Conservation (phyloP, 148 eudicot species). For the Rhododendron vialii region DNA sequence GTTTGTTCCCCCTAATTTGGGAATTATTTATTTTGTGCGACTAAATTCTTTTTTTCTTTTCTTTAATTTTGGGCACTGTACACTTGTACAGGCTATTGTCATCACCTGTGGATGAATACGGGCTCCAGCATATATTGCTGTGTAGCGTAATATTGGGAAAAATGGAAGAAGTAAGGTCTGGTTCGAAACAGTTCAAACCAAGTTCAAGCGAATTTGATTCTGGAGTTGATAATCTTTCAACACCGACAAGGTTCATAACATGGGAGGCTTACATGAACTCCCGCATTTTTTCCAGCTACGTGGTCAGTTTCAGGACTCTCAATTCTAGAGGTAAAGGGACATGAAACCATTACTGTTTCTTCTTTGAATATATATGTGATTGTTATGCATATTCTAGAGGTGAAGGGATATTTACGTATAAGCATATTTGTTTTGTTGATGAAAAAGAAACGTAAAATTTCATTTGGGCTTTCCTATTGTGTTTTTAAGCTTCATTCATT, state of each 20-base stretch:
- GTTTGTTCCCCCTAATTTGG: no score
- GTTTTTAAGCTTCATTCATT: not conserved
- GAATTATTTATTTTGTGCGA: no score
- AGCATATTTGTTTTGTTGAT: not conserved
- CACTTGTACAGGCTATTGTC: no score
- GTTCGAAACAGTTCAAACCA: not conserved
- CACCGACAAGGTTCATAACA: not conserved
- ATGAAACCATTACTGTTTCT: no score
- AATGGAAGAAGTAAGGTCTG: not conserved
- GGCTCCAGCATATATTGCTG: no score
- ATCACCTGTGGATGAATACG: no score
- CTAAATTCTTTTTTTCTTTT: no score
- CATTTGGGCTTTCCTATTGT: not conserved
- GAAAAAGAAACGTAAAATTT: not conserved
- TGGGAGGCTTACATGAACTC: not conserved
- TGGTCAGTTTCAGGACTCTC: not conserved
- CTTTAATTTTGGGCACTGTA: not conserved
- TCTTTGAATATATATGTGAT: no score
- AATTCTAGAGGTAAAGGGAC: not conserved
- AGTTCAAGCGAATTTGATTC: not conserved
- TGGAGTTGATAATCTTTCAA: not conserved
- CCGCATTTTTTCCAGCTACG: not conserved
- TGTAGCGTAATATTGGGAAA: not conserved
- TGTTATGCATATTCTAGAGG: not conserved
- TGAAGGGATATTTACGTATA: not conserved